Evolutionary conservation across 2,329 filamentous ascomycete genomes (phyloP).

Genomic region (Aureobasidium sp.): DNA sequence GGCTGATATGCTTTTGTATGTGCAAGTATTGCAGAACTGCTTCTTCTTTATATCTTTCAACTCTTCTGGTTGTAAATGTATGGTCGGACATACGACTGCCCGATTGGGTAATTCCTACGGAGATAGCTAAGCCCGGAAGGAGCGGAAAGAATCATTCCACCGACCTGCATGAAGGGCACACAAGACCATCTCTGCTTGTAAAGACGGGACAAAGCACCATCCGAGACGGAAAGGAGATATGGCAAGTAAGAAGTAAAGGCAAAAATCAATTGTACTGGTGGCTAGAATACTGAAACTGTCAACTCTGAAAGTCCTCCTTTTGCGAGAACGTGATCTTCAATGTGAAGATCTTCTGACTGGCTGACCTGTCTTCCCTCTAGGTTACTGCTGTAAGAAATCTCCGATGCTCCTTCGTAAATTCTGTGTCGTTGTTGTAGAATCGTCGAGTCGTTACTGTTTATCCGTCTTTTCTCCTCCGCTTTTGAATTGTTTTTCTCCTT

Average conservation of each 20-base stretch:
- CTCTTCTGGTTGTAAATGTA: neutral
- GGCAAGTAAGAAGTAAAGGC: neutral
- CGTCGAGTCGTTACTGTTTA: neutral
- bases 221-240: neutral
- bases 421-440: neutral
- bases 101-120: neutral
- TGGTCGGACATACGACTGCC: neutral
- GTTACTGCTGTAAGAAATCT: neutral
- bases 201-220: neutral
- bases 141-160: neutral
- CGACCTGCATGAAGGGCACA: neutral
- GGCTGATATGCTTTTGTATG: neutral
- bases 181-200: neutral
- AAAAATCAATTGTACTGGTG: neutral
- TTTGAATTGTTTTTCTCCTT: neutral
- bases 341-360: neutral
- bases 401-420: neutral
- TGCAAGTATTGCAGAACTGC: neutral
- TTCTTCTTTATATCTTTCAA: neutral
- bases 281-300: constrained; percentile 1
- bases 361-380: neutral
- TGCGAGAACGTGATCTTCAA: neutral
- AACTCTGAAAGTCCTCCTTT: neutral
- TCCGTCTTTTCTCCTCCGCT: neutral
- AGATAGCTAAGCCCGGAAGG: neutral